A percentile compares a stretch with the other conserved stretches of the same genome.
Conservation (phyloP, 768 basidiomycete genomes). For the Kwoniella europaea region DNA sequence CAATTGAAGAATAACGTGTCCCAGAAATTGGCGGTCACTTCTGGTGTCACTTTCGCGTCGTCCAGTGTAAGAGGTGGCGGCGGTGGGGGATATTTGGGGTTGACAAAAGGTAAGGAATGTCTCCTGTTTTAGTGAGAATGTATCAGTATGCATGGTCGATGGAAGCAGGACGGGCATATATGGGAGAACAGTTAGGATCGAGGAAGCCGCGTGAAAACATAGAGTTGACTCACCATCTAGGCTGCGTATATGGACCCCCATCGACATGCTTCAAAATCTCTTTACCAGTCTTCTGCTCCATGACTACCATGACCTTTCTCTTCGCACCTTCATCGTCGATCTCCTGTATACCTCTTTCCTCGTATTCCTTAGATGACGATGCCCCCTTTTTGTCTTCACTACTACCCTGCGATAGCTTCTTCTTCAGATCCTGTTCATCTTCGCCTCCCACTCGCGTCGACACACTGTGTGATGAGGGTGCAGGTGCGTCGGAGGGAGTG, state of each 20-base stretch:
- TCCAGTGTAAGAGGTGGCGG: constrained; percentile 57
- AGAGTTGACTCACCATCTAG: constrained; percentile 43
- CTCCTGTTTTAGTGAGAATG: constrained; percentile 28
- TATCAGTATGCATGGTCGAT: constrained; percentile 4
- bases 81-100: constrained; percentile 53
- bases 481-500: constrained; percentile 4
- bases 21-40: constrained; percentile 68
- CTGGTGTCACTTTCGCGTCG: constrained; percentile 64
- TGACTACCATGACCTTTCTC: constrained; percentile 42
- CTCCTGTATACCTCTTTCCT: constrained; percentile 42
- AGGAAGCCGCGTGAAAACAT: not conserved
- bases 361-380: constrained; percentile 21
- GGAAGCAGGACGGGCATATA: not conserved
- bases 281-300: constrained; percentile 50
- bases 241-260: constrained; percentile 46
- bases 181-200: too few species aligned
- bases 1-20: constrained; percentile 72
- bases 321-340: constrained; percentile 44
- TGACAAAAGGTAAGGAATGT: constrained; percentile 53
- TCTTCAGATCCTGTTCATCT: constrained; percentile 12
- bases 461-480: constrained; percentile 14
- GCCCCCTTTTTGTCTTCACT: not conserved
- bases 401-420: constrained; percentile 2
- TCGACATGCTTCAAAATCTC: constrained; percentile 40
- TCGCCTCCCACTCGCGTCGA: constrained; percentile 24